Percentiles rank a stretch among this genome's conserved stretches.
phyloP scores from a whole-genome alignment of 306 rosid genomes.

The Ochetophila trinervis region DNA sequence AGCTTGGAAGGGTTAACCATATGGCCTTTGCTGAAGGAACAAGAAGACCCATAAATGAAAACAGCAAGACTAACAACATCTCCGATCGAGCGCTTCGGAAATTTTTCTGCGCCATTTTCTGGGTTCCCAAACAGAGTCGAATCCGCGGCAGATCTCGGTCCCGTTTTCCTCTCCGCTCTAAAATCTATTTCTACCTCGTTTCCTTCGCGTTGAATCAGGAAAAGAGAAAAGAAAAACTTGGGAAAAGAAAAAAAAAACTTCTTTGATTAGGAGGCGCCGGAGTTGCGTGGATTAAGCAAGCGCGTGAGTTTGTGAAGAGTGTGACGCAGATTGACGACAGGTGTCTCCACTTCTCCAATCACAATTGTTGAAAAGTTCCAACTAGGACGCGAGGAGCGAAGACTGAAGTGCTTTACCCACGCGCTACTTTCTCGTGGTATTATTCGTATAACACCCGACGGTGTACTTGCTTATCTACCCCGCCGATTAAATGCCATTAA shows the following conservation, averaged over 20 bases:
- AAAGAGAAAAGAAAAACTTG: neutral
- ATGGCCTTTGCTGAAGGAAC: constrained; percentile 16
- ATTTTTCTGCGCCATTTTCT: neutral
- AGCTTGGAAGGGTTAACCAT: constrained; percentile 42
- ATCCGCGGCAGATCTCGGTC: neutral
- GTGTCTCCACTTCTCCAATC: constrained; percentile 21
- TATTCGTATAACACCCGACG: too few species aligned
- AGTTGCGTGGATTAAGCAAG: neutral
- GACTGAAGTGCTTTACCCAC: neutral
- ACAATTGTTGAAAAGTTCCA: neutral
- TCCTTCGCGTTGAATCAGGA: neutral
- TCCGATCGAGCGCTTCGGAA: constrained; percentile 14
- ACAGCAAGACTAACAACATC: constrained; percentile 6
- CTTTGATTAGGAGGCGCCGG: neutral
- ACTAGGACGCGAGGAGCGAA: neutral
- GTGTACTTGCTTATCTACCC: too few species aligned
- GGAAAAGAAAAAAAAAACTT: too few species aligned
- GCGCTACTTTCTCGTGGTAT: neutral
- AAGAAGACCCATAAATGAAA: constrained; percentile 7
- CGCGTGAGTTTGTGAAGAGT: constrained; percentile 3
- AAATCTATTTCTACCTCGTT: neutral
- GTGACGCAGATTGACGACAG: constrained; percentile 30
- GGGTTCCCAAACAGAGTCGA: neutral
- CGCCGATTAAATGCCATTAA: too few species aligned
- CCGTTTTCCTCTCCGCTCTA: neutral